Conservation (phyloP, 179 eudicot genomes). For the Pouteria campechiana region DNA sequence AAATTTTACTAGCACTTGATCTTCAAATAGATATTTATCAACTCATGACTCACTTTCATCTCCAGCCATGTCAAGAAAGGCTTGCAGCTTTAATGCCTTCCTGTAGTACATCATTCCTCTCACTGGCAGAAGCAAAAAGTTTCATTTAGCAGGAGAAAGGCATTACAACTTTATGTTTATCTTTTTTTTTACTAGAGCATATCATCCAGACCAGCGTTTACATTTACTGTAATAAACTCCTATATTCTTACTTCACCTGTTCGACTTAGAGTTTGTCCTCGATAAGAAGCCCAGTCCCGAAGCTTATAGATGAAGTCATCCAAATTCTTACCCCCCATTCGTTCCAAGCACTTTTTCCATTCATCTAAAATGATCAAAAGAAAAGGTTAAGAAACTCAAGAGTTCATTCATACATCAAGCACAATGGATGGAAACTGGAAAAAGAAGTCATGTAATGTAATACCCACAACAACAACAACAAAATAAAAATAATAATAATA, state of each 20-base stretch:
- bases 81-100: slow-evolving; percentile 86
- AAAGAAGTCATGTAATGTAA: neutral
- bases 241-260: slow-evolving; percentile 37
- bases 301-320: slow-evolving; percentile 30
- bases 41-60: slow-evolving; percentile 81
- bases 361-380: slow-evolving; percentile 36
- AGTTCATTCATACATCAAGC: slow-evolving; percentile 2
- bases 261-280: slow-evolving; percentile 89
- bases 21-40: too few relatives aligned
- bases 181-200: neutral
- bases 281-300: slow-evolving; percentile 85
- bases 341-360: slow-evolving; percentile 89
- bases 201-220: too few relatives aligned
- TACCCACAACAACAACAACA: too few relatives aligned
- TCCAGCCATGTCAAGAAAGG: slow-evolving; percentile 95
- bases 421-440: neutral
- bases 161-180: neutral
- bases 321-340: slow-evolving; percentile 35
- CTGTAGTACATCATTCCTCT: slow-evolving; percentile 99
- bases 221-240: neutral
- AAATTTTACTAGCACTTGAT: too few relatives aligned
- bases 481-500: too few relatives aligned
- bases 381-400: slow-evolving; percentile 3
- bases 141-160: neutral
- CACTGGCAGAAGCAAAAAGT: slow-evolving; percentile 34